Evolutionary conservation across 768 basidiomycete genomes (phyloP), one percentile per base, ranked within the genome.

Genomic region (Tremella mesenterica): DNA sequence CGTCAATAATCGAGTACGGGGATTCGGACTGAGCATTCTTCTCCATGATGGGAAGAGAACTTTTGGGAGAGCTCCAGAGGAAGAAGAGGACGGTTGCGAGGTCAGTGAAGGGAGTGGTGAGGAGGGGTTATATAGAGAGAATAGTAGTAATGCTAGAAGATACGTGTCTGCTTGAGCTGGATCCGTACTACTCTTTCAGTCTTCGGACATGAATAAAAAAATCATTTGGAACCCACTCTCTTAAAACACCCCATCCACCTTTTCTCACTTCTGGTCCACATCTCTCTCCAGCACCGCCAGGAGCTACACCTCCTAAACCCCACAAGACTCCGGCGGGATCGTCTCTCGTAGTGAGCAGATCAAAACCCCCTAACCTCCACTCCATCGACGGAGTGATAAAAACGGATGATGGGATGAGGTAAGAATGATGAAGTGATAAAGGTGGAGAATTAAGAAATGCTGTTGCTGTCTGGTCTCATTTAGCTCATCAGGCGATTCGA

Each of bases 321-420:
- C 72, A 93, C 67, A 91, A 76, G 14, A 86, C 80, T 28, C 86
- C 81, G 41, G 77, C 71, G 13, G 86, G 83, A 48, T 96, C 92
- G 61, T 83, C 86, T 8, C 84, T 79, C 60, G 80, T 87, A 62
- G 88, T 90, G 57, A 95, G 72, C 0, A 93, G 75, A 65, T 99
- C 95, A 65, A 97, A 91, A 0, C 93, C 93, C 18, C 88, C 92
- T 7, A 99, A 76, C 67, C 88, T 88, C 95, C 93, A 97, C 76
- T 99, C 95, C 4, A 93, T 88, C 0, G 89, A 87, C 0, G 85
- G 84, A 0, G 93, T 89, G 48, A 95, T 81, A 67, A 95, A 96
- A 53, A 96, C 81, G 1, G 87, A 83, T 53, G 64, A 59, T 0
- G 67, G 64, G 20, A 67, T 45, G 8, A 69, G 50, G 43, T 71